Evolutionary conservation across 768 basidiomycete species (phyloP).

Genomic region (Candolleomyces efflorescens): DNA sequence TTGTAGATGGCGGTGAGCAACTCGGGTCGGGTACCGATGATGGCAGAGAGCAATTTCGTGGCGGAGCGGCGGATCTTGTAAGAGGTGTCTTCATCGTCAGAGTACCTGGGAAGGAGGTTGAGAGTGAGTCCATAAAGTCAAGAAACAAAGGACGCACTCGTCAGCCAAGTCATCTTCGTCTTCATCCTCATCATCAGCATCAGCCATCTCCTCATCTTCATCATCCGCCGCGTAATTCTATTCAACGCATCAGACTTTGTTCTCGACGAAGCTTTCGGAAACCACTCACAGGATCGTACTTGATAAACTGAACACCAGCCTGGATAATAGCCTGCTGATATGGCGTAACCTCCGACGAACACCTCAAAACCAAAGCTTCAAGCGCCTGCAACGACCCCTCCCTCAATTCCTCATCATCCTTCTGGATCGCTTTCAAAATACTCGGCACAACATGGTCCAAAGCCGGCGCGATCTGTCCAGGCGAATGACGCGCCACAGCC

Average conservation of each 20-base stretch:
- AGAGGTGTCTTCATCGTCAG: constrained; percentile 96
- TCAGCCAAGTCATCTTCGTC: constrained; percentile 82
- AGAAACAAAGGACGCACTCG: constrained; percentile 45
- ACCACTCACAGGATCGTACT: constrained; percentile 82
- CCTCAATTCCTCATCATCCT: constrained; percentile 79
- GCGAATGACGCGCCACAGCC: constrained; percentile 72
- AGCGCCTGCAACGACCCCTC: constrained; percentile 85
- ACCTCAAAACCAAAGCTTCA: constrained; percentile 79
- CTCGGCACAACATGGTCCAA: constrained; percentile 65
- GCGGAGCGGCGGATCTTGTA: constrained; percentile 96
- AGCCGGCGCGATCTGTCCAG: constrained; percentile 57
- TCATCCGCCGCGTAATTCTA: constrained; percentile 52
- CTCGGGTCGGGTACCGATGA: constrained; percentile 90
- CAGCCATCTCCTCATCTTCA: constrained; percentile 53
- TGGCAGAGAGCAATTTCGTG: constrained; percentile 80
- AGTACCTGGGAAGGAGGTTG: constrained; percentile 54
- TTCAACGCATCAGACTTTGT: background rate
- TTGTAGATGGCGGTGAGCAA: constrained; percentile 75
- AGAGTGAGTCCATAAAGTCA: constrained; percentile 2
- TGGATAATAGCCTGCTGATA: constrained; percentile 68
- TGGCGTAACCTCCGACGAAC: constrained; percentile 76
- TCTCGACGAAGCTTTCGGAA: background rate
- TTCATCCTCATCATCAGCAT: constrained; percentile 76
- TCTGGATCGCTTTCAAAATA: constrained; percentile 61
- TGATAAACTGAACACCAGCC: constrained; percentile 73